A percentile compares a stretch with the other conserved stretches of the same genome.
Evolutionary conservation across 148 eudicot genomes (phyloP).

Genomic region (Suaeda aralocaspica): DNA sequence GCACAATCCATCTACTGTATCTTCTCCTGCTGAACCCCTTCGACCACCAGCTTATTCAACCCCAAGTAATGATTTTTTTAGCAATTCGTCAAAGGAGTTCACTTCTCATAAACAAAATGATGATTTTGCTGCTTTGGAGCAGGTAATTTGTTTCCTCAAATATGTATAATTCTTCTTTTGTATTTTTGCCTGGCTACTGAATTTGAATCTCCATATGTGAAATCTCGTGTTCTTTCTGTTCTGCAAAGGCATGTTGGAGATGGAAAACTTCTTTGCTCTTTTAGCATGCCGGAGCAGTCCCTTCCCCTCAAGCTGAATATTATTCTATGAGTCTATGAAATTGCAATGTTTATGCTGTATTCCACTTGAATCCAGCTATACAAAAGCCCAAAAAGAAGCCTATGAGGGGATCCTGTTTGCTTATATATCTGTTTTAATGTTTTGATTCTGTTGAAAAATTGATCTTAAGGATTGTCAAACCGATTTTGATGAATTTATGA

Average conservation of each 20-base stretch:
- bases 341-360: no score
- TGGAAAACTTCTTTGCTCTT: background rate
- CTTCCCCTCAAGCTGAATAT: background rate
- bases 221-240: background rate
- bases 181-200: background rate
- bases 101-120: slow-evolving; percentile 64
- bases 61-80: slow-evolving; percentile 25
- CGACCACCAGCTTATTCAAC: slow-evolving; percentile 20
- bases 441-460: no score
- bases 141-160: slow-evolving; percentile 41
- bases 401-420: no score
- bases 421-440: no score
- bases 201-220: background rate
- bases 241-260: background rate
- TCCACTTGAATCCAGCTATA: no score
- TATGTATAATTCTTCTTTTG: background rate
- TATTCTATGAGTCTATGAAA: background rate
- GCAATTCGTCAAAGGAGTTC: slow-evolving; percentile 35
- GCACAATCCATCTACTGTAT: slow-evolving; percentile 16
- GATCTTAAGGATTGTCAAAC: no score
- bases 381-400: no score
- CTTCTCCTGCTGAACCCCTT: slow-evolving; percentile 28
- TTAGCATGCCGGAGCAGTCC: background rate
- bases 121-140: slow-evolving; percentile 93
- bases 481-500: background rate